phyloP scores from a whole-genome alignment of 2,329 filamentous ascomycete genomes.

The Phialophora tarda region DNA sequence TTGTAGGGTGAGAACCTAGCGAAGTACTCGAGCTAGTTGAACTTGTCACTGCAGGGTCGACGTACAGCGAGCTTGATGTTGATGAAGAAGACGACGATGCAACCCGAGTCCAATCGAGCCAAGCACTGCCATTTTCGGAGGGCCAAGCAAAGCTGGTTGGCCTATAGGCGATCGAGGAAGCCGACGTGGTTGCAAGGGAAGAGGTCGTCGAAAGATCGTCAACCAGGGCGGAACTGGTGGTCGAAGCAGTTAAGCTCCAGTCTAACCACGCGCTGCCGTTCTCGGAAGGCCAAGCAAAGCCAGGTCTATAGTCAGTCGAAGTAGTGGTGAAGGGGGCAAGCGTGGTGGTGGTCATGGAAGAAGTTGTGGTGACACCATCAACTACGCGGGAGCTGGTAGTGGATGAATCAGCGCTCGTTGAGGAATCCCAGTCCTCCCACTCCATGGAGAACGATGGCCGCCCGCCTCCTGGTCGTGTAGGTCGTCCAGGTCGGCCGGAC shows the following conservation, averaged over 20 bases:
- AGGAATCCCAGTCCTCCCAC: conserved; percentile 4
- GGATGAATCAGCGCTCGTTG: neutral
- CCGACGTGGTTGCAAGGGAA: neutral
- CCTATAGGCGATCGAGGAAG: neutral
- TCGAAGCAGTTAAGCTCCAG: neutral
- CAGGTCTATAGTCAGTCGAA: too few relatives aligned
- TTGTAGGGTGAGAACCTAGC: neutral
- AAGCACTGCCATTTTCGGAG: conserved; percentile 7
- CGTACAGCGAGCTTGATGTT: conserved; percentile 2
- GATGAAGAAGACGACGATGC: neutral
- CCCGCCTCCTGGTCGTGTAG: neutral
- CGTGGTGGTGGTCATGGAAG: neutral
- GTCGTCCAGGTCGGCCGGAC: neutral
- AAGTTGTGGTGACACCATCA: neutral
- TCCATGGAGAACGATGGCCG: neutral
- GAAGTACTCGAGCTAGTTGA: neutral
- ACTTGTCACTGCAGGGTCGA: neutral
- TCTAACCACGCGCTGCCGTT: conserved; percentile 11
- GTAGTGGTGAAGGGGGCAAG: neutral
- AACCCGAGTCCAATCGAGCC: conserved; percentile 16
- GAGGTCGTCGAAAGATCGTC: neutral
- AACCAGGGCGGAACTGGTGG: conserved; percentile 5
- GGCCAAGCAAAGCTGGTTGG: neutral
- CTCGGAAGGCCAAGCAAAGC: conserved; percentile 1
- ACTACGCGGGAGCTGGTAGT: neutral